A percentile compares a stretch with the other conserved stretches of the same genome.
phyloP scores from a whole-genome alignment of 1,139 yeast species.

The Pichia sp. region DNA sequence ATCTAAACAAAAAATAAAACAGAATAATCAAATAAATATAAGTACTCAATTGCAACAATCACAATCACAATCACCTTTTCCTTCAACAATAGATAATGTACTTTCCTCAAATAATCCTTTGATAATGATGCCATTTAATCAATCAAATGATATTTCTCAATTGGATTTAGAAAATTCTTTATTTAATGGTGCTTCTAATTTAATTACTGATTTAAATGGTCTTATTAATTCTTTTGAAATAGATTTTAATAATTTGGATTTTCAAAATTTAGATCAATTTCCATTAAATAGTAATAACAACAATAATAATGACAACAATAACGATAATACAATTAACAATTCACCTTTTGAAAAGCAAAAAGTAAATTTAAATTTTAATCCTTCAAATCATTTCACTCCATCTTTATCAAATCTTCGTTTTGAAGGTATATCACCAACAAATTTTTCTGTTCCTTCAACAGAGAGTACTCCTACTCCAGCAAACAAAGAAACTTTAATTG shows the following conservation, averaged over 20 bases:
- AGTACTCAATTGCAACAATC: too few relatives aligned
- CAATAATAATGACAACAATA: not conserved
- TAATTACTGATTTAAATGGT: constrained; percentile 47
- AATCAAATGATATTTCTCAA: constrained; percentile 1
- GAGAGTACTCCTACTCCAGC: not conserved
- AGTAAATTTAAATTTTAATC: not conserved
- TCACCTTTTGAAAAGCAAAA: not conserved
- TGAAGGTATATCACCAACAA: constrained; percentile 23
- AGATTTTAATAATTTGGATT: constrained; percentile 9
- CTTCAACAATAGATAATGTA: not conserved
- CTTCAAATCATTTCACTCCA: not conserved
- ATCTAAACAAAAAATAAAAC: too few relatives aligned
- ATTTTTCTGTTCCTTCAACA: constrained; percentile 18
- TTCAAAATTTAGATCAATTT: not conserved
- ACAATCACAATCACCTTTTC: too few relatives aligned
- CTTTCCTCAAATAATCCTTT: not conserved
- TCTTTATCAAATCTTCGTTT: constrained; percentile 6
- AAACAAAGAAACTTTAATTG: not conserved
- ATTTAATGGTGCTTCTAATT: constrained; percentile 44
- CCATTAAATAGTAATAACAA: not conserved
- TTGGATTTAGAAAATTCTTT: constrained; percentile 28
- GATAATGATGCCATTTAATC: not conserved
- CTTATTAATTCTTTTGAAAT: constrained; percentile 30
- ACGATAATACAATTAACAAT: not conserved
- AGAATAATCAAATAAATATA: too few relatives aligned